A percentile compares a stretch with the other conserved stretches of the same genome.
phyloP scores from a whole-genome alignment of 768 basidiomycete species.

The Psilocybe tampanensis region DNA sequence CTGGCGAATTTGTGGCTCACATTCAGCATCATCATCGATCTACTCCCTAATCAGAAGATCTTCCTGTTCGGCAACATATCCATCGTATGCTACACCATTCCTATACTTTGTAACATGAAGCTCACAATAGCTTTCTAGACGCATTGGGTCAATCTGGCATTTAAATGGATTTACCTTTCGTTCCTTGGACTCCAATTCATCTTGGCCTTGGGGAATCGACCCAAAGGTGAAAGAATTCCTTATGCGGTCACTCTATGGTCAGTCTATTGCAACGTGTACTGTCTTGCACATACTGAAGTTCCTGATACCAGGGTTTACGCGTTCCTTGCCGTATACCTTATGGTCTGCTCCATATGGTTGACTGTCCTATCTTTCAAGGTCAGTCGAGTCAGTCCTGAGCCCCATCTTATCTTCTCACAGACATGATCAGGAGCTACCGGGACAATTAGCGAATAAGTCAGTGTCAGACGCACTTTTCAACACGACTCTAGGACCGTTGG shows the following conservation, averaged over 20 bases:
- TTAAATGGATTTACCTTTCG: slow-evolving; percentile 87
- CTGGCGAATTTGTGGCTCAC: slow-evolving; percentile 92
- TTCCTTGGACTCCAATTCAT: slow-evolving; percentile 78
- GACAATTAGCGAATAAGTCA: slow-evolving; percentile 48
- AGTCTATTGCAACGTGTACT: slow-evolving; percentile 16
- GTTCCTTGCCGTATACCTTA: slow-evolving; percentile 78
- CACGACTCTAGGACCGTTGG: slow-evolving; percentile 77
- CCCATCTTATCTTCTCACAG: background rate
- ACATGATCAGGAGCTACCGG: slow-evolving; percentile 32
- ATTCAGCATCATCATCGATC: slow-evolving; percentile 94
- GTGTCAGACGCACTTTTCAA: slow-evolving; percentile 60
- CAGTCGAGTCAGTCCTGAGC: slow-evolving; percentile 21
- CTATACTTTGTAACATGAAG: background rate
- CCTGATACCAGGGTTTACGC: slow-evolving; percentile 72
- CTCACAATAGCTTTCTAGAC: slow-evolving; percentile 50
- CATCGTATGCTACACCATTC: slow-evolving; percentile 53
- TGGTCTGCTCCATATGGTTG: slow-evolving; percentile 85
- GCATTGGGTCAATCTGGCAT: slow-evolving; percentile 80
- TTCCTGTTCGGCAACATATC: slow-evolving; percentile 71
- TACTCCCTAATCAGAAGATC: slow-evolving; percentile 60
- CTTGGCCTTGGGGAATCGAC: slow-evolving; percentile 73
- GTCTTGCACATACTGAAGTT: background rate
- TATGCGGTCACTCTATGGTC: slow-evolving; percentile 78
- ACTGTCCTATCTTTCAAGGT: slow-evolving; percentile 81
- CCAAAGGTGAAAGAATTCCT: slow-evolving; percentile 82